Evolutionary conservation across 2,329 filamentous ascomycete species (phyloP).

Genomic region (Nothophaeocryptopus gaeumannii): DNA sequence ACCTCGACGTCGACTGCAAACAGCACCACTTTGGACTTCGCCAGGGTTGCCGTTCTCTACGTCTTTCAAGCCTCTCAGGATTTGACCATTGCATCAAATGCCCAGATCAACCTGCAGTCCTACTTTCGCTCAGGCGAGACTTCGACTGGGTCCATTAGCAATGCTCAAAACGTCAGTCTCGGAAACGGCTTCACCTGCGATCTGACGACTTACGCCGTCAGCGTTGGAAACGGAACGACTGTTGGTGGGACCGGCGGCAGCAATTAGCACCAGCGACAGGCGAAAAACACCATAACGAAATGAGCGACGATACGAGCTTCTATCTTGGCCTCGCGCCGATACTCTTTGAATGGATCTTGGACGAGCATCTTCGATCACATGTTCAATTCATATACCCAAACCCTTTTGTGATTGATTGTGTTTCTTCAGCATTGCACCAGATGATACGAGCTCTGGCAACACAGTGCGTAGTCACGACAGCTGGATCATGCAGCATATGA

Average conservation of each 20-base stretch:
- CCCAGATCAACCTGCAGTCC: constrained; percentile 43
- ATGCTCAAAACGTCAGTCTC: constrained; percentile 28
- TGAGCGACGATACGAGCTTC: not conserved
- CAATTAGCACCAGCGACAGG: not conserved
- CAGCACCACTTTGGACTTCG: constrained; percentile 42
- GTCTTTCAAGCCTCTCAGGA: constrained; percentile 43
- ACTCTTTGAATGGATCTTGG: too few relatives aligned
- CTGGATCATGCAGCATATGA: too few relatives aligned
- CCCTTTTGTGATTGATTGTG: too few relatives aligned
- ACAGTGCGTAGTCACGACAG: too few relatives aligned
- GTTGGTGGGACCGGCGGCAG: constrained; percentile 21
- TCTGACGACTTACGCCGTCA: constrained; percentile 19
- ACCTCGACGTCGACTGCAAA: constrained; percentile 14
- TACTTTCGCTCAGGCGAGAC: constrained; percentile 29
- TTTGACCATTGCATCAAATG: constrained; percentile 41
- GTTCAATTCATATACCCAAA: too few relatives aligned
- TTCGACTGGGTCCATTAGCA: constrained; percentile 18
- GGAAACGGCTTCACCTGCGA: constrained; percentile 30
- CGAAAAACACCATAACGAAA: constrained; percentile 20
- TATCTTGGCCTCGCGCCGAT: too few relatives aligned
- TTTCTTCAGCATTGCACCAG: too few relatives aligned
- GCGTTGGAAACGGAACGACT: constrained; percentile 26
- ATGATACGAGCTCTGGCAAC: too few relatives aligned
- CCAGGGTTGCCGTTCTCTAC: constrained; percentile 45
- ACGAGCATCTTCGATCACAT: too few relatives aligned